phyloP scores from a whole-genome alignment of 106 monocot genomes.

The Cymbidium sinense region DNA sequence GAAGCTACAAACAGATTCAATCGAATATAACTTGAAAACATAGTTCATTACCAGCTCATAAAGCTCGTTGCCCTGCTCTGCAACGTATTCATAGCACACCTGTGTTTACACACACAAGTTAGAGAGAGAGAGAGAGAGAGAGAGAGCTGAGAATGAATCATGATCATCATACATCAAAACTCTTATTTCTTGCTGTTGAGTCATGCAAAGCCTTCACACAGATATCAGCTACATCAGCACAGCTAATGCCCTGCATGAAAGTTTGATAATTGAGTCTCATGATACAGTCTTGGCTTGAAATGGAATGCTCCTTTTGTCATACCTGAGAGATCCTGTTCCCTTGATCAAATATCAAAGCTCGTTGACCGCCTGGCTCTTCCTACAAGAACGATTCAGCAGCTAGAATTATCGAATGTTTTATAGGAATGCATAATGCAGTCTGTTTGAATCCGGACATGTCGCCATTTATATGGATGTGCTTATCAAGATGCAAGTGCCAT shows the following conservation, averaged over 20 bases:
- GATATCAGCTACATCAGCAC: constrained; percentile 97
- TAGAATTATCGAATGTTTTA: neutral
- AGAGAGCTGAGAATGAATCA: neutral
- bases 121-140: neutral
- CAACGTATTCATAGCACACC: constrained; percentile 95
- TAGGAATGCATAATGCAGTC: too few species aligned
- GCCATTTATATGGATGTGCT: too few species aligned
- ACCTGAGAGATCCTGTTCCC: constrained; percentile 97
- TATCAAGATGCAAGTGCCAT: too few species aligned
- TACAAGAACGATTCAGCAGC: constrained; percentile 14
- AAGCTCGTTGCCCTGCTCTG: constrained; percentile 78
- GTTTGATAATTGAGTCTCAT: neutral
- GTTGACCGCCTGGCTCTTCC: constrained; percentile 99
- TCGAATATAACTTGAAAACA: neutral
- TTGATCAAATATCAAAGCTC: constrained; percentile 97
- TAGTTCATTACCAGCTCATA: constrained; percentile 73
- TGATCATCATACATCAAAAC: constrained; percentile 66
- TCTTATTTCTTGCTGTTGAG: constrained; percentile 96
- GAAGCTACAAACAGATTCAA: neutral
- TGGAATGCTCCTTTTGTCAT: neutral
- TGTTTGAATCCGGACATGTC: too few species aligned
- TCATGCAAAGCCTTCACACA: constrained; percentile 98
- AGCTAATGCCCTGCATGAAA: constrained; percentile 75
- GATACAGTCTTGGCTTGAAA: neutral
- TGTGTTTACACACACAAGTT: constrained; percentile 9